phyloP scores from a whole-genome alignment of 2,329 filamentous ascomycete genomes.

The Aschersonia sp. region DNA sequence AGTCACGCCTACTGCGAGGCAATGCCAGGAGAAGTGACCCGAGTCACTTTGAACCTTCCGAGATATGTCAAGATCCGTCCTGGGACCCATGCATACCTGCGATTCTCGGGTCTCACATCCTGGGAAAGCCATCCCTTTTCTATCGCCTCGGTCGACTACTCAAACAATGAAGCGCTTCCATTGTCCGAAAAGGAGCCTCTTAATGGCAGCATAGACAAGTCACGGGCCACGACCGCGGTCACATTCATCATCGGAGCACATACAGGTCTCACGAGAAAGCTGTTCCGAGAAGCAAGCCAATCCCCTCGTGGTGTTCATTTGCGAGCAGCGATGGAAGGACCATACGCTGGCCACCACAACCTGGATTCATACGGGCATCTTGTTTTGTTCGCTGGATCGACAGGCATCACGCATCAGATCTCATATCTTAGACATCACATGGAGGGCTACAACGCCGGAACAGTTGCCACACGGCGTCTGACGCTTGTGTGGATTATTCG shows the following conservation, averaged over 20 bases:
- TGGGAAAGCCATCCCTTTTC: conserved; percentile 73
- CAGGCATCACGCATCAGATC: conserved; percentile 90
- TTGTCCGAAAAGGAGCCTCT: conserved; percentile 25
- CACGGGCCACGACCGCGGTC: conserved; percentile 37
- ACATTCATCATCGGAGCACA: conserved; percentile 80
- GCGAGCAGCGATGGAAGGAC: conserved; percentile 71
- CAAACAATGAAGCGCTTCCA: conserved; percentile 22
- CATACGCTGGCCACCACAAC: conserved; percentile 71
- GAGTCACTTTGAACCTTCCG: conserved; percentile 56
- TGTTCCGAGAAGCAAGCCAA: conserved; percentile 54
- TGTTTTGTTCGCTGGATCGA: conserved; percentile 80
- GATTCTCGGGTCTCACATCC: conserved; percentile 47
- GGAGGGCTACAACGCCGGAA: conserved; percentile 51
- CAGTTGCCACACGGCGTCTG: conserved; percentile 65
- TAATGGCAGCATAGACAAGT: conserved; percentile 22
- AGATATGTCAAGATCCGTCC: conserved; percentile 51
- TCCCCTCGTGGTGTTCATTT: conserved; percentile 43
- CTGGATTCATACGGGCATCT: conserved; percentile 87
- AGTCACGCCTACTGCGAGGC: conserved; percentile 53
- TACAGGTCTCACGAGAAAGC: conserved; percentile 71
- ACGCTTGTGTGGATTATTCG: conserved; percentile 89
- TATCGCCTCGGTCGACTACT: conserved; percentile 56
- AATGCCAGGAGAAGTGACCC: conserved; percentile 53
- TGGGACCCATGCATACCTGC: conserved; percentile 62
- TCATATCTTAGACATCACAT: conserved; percentile 72